Evolutionary conservation across 306 rosid species (phyloP), one percentile per base, ranked within the genome.

Genomic region (apple (Malus domestica)): DNA sequence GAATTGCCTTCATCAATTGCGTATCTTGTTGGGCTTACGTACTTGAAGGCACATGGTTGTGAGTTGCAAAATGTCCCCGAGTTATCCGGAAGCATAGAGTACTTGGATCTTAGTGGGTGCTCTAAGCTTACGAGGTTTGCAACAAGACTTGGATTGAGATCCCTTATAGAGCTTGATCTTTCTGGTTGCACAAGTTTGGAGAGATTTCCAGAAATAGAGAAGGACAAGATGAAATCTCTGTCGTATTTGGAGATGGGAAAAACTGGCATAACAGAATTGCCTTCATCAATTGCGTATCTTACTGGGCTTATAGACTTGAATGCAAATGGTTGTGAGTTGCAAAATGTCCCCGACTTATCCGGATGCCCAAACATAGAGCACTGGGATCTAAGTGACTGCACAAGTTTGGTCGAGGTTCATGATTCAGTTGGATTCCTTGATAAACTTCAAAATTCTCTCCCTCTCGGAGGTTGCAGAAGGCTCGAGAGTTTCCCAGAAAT

Each of bases 201-300:
- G 59, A 54, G 22, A 1, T 16, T 54, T 8, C 59, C 59, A 16
- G 59, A 54, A 19, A 6, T 54, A 16, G 59, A 16, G 6, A n/a
- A 2, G 6, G 59, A 2, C 10, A 15, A 54, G 9, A 54, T 54
- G 59, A 8, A 54, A 54, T 54, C 59, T 33, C 59, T 54, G 38
- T 0, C 0, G 3, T 0, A 0, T 16, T 19, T 54, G 11, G 0
- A 2, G 0, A 16, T 54, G 3, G 8, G 3, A 6, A 2, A 15
- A 19, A 54, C 10, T 54, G 59, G 10, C 59, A 54, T 54, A 16
- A 16, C 10, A 54, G 59, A 54, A 54, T 54, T 54, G 23, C 59
- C 59, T 54, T 4, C n/a, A 54, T 54, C 59, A 54, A 54, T 54
- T 54, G 59, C 22, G 6, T 54, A 54, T 54, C 59, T 54, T 19